These are phyloP conservation scores for Euphorbia peplus DNA, from an alignment of 345 rosid genomes.

Conservation along the genomic window DNA sequence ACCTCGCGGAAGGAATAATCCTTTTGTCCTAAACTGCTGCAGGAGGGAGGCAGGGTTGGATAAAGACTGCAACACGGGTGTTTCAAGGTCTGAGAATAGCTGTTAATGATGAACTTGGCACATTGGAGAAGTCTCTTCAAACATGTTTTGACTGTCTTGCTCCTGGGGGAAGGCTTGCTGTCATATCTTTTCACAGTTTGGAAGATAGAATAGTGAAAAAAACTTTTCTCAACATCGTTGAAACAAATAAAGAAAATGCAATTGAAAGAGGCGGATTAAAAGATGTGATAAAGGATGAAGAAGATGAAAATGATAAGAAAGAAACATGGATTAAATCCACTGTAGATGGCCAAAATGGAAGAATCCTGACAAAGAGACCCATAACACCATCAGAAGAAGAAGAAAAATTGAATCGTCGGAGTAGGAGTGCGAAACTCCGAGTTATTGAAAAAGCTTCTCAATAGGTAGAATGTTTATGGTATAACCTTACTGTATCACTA, in stretches of 20 bases:
- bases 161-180: slow-evolving; percentile 89
- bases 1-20: slow-evolving; percentile 1
- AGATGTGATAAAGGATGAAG: slow-evolving; percentile 15
- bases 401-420: slow-evolving; percentile 63
- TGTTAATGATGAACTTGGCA: slow-evolving; percentile 85
- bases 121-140: slow-evolving; percentile 61
- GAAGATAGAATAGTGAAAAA: slow-evolving; percentile 92
- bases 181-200: slow-evolving; percentile 90
- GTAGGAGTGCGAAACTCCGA: slow-evolving; percentile 89
- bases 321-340: slow-evolving; percentile 67
- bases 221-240: slow-evolving; percentile 72
- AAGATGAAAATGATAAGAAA: slow-evolving; percentile 24
- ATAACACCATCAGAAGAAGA: slow-evolving; percentile 84
- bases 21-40: slow-evolving; percentile 14
- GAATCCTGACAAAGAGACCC: slow-evolving; percentile 82
- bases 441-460: slow-evolving; percentile 58
- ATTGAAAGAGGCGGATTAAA: slow-evolving; percentile 21
- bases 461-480: background rate
- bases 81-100: slow-evolving; percentile 92
- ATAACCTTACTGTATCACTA: background rate
- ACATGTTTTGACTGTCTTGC: slow-evolving; percentile 74
- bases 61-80: slow-evolving; percentile 91
- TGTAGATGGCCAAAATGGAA: slow-evolving; percentile 57
- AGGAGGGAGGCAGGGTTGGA: slow-evolving; percentile 96
- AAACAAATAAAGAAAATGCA: slow-evolving; percentile 23